These are phyloP conservation scores for Baudoinia panamericana DNA, from an alignment of 495 filamentous ascomycete genomes.

Conservation along the genomic window DNA sequence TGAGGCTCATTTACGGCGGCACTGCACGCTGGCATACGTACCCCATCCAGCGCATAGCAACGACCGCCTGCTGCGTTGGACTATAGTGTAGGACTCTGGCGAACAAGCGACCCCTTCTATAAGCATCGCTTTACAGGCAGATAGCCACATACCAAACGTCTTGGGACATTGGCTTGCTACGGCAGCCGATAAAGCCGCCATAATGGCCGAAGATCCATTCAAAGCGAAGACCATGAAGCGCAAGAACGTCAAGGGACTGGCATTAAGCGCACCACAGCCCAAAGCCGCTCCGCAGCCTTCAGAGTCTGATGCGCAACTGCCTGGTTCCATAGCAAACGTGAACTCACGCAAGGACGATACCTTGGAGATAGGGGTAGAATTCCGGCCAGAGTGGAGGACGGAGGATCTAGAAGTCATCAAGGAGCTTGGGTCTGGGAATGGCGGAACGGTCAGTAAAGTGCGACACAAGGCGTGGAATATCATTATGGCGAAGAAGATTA, in stretches of 20 bases:
- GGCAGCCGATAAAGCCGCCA: constrained; percentile 17
- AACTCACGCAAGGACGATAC: constrained; percentile 54
- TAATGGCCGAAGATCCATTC: constrained; percentile 79
- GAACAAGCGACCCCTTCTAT: no score
- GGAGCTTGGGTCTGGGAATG: constrained; percentile 91
- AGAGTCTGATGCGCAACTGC: constrained; percentile 44
- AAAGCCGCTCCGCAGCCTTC: constrained; percentile 37
- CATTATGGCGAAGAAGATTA: constrained; percentile 97
- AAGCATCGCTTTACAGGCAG: no score
- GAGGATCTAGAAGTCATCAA: constrained; percentile 89
- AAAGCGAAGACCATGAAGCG: constrained; percentile 86
- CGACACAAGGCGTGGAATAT: constrained; percentile 88
- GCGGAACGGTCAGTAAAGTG: constrained; percentile 95
- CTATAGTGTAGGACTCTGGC: no score
- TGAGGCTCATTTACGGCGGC: no score
- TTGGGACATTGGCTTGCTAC: neutral
- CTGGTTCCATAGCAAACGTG: constrained; percentile 49
- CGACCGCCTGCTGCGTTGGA: no score
- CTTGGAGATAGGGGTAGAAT: constrained; percentile 93
- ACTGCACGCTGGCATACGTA: no score
- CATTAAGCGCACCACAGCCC: constrained; percentile 54
- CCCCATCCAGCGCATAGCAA: no score
- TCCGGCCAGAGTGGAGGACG: constrained; percentile 77
- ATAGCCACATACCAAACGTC: no score
- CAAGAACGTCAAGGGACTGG: constrained; percentile 95